phyloP scores from a whole-genome alignment of 805 yeast species.

The Blastobotrys parvus region DNA sequence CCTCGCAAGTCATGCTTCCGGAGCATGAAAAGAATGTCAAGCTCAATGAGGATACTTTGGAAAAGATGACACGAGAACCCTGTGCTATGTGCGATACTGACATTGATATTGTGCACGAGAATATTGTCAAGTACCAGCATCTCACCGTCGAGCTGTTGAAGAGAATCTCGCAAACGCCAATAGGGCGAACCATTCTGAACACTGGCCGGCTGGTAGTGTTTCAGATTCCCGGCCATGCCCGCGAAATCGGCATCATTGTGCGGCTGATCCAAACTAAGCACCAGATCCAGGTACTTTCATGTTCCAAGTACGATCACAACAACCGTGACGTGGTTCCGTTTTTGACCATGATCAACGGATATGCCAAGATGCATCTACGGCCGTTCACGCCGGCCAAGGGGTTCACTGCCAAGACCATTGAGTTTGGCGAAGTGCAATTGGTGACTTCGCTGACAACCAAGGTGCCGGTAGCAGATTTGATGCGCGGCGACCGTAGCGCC shows the following conservation, averaged over 20 bases:
- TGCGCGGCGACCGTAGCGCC: background rate
- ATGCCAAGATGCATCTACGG: conserved; percentile 4
- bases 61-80: conserved; percentile 27
- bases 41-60: conserved; percentile 41
- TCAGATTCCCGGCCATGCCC: conserved; percentile 37
- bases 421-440: conserved; percentile 5
- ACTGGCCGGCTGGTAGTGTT: conserved; percentile 53
- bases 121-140: conserved; percentile 39
- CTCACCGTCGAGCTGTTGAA: conserved; percentile 39
- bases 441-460: conserved; percentile 4
- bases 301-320: background rate
- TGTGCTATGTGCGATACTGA: conserved; percentile 34
- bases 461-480: background rate
- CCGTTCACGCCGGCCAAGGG: conserved; percentile 1
- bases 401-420: conserved; percentile 5
- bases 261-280: conserved; percentile 10
- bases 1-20: conserved; percentile 76
- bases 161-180: conserved; percentile 40
- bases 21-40: conserved; percentile 68
- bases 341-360: conserved; percentile 5
- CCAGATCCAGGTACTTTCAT: conserved; percentile 4
- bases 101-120: conserved; percentile 38
- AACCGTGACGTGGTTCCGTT: conserved; percentile 4
- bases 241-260: conserved; percentile 47
- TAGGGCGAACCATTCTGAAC: conserved; percentile 40